Evolutionary conservation across 2,329 filamentous ascomycete genomes (phyloP), one percentile per base, ranked within the genome.

Genomic region (Cladosporium velox): DNA sequence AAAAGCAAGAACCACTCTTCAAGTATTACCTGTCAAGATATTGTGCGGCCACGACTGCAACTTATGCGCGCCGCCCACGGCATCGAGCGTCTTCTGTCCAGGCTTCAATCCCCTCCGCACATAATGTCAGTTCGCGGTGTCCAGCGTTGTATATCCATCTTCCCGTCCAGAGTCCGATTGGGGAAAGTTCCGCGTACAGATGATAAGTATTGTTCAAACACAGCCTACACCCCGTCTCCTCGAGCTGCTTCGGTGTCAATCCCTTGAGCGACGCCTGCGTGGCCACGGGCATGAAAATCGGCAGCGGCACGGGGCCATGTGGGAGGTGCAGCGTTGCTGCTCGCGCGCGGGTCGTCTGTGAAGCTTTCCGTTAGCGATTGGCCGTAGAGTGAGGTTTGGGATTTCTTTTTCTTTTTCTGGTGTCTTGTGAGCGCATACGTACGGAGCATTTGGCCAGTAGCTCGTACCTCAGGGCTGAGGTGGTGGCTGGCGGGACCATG

Each of bases 131-230:
- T 24, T n/a, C 32, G n/a, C 0, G 14, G 11, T 11, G 51, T 54
- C 30, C 51, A n/a, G 11, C 18, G 38, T 44, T 6, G 18, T 7
- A 12, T 44, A n/a, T 57, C 35, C n/a, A 58, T 57, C 51, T 34
- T 21, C 6, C 14, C n/a, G 1, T 30, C 30, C 52, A 11, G 30
- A 30, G 34, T 55, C 18, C 28, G 28, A 32, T 14, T 21, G 28
- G 34, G 14, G 34, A 14, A 21, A 10, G 41, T 47, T 10, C 21
- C 26, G 24, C 66, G n/a, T 75, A 83, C 67, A 99, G 83, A 77
- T 99, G 95, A 76, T 99, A 99, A 14, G 95, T 99, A 80, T 99
- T 99, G 81, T 99, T 99, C 70, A 99, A 82, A 78, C 95, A 99
- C 51, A 99, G 82, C 66, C 91, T 88, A 75, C 96, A 99, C 52